A percentile compares a stretch with the other conserved stretches of the same genome.
Evolutionary conservation across 352 stramenopile genomes (phyloP).

Genomic region (Phytophthora nicotianae): DNA sequence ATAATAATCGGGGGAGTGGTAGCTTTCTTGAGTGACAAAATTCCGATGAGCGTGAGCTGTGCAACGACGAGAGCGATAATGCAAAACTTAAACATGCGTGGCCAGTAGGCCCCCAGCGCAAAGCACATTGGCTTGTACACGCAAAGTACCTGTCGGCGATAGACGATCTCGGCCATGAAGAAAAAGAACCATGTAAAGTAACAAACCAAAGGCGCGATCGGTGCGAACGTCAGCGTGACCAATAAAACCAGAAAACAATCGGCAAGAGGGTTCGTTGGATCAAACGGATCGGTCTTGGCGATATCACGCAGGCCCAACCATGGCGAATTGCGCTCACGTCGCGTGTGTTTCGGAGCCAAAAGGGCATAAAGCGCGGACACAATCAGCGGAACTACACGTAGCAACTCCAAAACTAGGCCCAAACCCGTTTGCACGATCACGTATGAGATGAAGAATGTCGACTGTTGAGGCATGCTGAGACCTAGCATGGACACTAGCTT

Average conservation of each 20-base stretch:
- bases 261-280: slow-evolving; percentile 60
- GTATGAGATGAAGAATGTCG: slow-evolving; percentile 87
- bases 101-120: slow-evolving; percentile 76
- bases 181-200: slow-evolving; percentile 84
- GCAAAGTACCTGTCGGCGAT: slow-evolving; percentile 69
- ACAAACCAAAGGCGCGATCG: slow-evolving; percentile 78
- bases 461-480: slow-evolving; percentile 77
- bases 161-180: slow-evolving; percentile 66
- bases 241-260: slow-evolving; percentile 75
- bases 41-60: slow-evolving; percentile 76
- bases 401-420: slow-evolving; percentile 60
- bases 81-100: slow-evolving; percentile 76
- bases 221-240: slow-evolving; percentile 77
- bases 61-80: slow-evolving; percentile 74
- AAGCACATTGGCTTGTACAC: slow-evolving; percentile 69
- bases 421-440: slow-evolving; percentile 75
- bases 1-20: slow-evolving; percentile 36
- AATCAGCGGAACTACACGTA: slow-evolving; percentile 60
- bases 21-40: slow-evolving; percentile 82
- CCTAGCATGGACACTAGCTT: slow-evolving; percentile 73
- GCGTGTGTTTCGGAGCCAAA: slow-evolving; percentile 66
- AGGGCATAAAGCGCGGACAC: slow-evolving; percentile 56
- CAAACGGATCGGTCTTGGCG: slow-evolving; percentile 57
- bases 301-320: slow-evolving; percentile 68
- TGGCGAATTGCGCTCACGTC: slow-evolving; percentile 50